These are phyloP conservation scores for Penicillium simplicissimum DNA, from an alignment of 495 filamentous ascomycete species.

Conservation along the genomic window DNA sequence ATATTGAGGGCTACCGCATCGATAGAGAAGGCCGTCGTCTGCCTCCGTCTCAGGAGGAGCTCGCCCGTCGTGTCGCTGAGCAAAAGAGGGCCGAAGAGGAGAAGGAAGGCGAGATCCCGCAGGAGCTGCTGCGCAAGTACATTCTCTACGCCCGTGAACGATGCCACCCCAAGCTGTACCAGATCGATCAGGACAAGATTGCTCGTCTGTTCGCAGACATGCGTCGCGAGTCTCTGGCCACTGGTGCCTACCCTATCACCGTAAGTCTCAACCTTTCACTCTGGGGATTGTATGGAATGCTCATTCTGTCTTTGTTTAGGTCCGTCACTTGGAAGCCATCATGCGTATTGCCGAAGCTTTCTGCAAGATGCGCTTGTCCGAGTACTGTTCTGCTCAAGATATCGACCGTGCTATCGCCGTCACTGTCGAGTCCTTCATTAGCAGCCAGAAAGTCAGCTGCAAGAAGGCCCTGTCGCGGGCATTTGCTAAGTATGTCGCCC, in stretches of 20 bases:
- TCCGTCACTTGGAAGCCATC: conserved; percentile 96
- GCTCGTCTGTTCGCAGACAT: conserved; percentile 94
- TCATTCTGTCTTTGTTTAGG: conserved; percentile 50
- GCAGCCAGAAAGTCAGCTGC: conserved; percentile 93
- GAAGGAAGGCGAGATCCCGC: conserved; percentile 79
- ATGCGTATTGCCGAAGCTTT: conserved; percentile 92
- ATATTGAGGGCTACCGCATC: conserved; percentile 48
- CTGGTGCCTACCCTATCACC: conserved; percentile 96
- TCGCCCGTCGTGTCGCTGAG: conserved; percentile 36
- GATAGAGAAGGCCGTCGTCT: conserved; percentile 37
- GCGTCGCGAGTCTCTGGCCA: conserved; percentile 86
- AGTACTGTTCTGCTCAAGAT: conserved; percentile 85
- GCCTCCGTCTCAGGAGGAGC: conserved; percentile 38
- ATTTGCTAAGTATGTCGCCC: conserved; percentile 86
- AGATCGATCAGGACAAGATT: conserved; percentile 98
- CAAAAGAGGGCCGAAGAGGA: conserved; percentile 53
- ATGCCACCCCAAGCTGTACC: conserved; percentile 89
- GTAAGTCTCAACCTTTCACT: conserved; percentile 53
- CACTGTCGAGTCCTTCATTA: conserved; percentile 93
- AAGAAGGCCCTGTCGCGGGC: conserved; percentile 96
- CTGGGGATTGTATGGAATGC: conserved; percentile 9
- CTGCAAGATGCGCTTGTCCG: conserved; percentile 92
- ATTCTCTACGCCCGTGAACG: conserved; percentile 94
- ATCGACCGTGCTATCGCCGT: conserved; percentile 98
- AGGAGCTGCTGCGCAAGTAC: conserved; percentile 93